Evolutionary conservation across 2,329 filamentous ascomycete species (phyloP), one percentile per base, ranked within the genome.

Genomic region (Zelopaecilomyces penicillatus): DNA sequence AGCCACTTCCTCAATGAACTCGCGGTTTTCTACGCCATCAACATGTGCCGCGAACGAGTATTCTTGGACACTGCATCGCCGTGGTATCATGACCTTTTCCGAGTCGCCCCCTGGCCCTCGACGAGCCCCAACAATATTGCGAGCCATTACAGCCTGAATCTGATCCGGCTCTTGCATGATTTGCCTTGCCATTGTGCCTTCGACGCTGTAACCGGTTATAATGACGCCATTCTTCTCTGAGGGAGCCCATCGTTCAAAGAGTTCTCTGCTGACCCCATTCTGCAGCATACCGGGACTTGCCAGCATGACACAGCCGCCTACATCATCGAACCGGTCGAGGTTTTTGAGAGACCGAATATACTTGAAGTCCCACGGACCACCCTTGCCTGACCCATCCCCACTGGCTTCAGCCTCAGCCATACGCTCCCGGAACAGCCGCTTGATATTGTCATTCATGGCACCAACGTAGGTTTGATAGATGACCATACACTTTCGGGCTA

Each of bases 381-480:
- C 90, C 57, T 86, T 90, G 6, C 80, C 81, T 5, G 77, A 76
- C 3, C 75, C 76, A 53, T 89, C 85, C 6, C 87, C 86, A 31
- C 81, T 82, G 0, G 85, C 83, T 62, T 95, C 87, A 7, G 88
- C 87, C 62, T 95, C 88, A 4, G 87, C 88, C 80, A 95, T 94
- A 39, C 88, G 82, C 64, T 94, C 89, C 43, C 85, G 78, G 66
- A 96, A 96, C n/a, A 95, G 77, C 8, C 87, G 80, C 64, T 95
- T 96, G 71, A 98, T 97, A 57, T 96, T 97, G 59, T 97, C 91
- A 62, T 98, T 98, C 93, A 98, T 98, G 44, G 90, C 89, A 40
- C 90, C 88, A 40, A 97, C 88, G 58, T 97, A 98, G 2, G 93
- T 98, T 63, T 97, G 93, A 61, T 98, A 98, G 4, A 97, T 89